Conservation (phyloP, 192 early-diverging fungal genomes). For the Podila horticola region DNA sequence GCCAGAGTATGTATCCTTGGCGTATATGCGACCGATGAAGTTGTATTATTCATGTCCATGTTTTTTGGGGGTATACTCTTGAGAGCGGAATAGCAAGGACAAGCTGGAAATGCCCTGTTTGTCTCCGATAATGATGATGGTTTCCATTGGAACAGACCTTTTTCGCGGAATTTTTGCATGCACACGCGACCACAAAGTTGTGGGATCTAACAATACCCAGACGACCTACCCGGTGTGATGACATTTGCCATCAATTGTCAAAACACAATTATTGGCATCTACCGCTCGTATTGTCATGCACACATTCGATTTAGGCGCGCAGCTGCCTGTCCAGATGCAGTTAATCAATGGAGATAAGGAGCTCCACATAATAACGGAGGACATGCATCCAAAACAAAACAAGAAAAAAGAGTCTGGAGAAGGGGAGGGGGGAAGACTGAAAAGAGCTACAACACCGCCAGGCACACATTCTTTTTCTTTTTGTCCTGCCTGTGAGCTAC, state of each 20-base stretch:
- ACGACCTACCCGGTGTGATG: background rate
- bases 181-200: too few relatives aligned
- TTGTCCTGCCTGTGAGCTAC: too few relatives aligned
- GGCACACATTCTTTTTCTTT: too few relatives aligned
- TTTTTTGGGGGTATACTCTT: background rate
- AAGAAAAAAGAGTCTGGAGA: too few relatives aligned
- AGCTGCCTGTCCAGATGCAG: background rate
- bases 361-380: background rate
- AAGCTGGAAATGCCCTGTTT: too few relatives aligned
- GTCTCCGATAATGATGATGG: too few relatives aligned
- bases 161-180: too few relatives aligned
- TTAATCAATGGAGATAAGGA: background rate
- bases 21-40: background rate
- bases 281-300: background rate
- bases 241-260: background rate
- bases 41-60: background rate
- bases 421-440: too few relatives aligned
- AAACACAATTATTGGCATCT: background rate
- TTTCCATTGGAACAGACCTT: too few relatives aligned
- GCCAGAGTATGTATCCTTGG: constrained; percentile 37
- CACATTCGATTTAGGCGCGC: background rate
- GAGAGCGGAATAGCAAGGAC: background rate
- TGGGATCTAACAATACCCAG: background rate
- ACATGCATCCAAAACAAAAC: too few relatives aligned
- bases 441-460: too few relatives aligned